Evolutionary conservation across 768 basidiomycete species (phyloP).

Genomic region (Rhizopogon rudus): DNA sequence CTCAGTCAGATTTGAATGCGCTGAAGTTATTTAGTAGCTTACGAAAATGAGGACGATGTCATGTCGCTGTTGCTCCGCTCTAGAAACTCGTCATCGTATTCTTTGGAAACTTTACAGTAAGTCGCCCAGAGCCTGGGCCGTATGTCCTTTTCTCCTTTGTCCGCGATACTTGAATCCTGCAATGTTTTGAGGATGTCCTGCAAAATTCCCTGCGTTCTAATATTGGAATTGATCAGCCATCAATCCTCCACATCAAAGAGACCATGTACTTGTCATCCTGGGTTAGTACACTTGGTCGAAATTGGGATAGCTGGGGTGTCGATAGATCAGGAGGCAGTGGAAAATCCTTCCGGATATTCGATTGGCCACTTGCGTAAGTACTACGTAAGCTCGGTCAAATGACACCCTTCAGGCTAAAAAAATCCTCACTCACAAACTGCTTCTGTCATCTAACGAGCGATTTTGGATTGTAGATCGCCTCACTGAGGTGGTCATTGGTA

Average conservation of each 20-base stretch:
- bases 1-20: not conserved
- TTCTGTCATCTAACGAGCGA: not conserved
- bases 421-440: not conserved
- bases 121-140: constrained; percentile 9
- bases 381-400: not conserved
- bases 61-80: constrained; percentile 13
- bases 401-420: not conserved
- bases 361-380: not conserved
- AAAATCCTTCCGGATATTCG: not conserved
- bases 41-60: constrained; percentile 16
- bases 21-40: too few relatives aligned
- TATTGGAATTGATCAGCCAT: not conserved
- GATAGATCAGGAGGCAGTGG: not conserved
- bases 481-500: not conserved
- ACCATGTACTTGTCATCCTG: not conserved
- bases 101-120: constrained; percentile 9
- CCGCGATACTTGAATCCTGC: not conserved
- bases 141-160: not conserved
- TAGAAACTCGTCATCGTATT: constrained; percentile 13
- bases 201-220: not conserved
- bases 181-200: not conserved
- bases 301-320: not conserved
- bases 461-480: not conserved
- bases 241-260: not conserved
- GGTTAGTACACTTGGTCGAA: not conserved